Evolutionary conservation across 2,329 filamentous ascomycete genomes (phyloP), one percentile per base, ranked within the genome.

Genomic region (Coniella lustricola): DNA sequence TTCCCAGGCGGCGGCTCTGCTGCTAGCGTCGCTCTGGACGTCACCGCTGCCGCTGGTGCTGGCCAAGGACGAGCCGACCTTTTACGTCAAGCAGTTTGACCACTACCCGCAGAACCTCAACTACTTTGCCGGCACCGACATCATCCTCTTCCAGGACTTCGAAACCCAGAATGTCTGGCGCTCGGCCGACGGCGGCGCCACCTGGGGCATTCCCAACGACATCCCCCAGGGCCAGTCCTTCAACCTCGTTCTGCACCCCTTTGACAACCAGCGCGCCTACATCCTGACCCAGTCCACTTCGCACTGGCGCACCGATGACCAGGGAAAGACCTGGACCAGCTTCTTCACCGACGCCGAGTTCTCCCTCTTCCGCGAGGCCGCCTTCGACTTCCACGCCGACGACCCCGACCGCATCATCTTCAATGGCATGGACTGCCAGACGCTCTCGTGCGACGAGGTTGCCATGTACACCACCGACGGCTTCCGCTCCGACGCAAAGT

Each of bases 61-160:
- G 48, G 84, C 84, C 64, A 76, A 76, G 59, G 77, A 82, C 60
- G 72, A 74, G 42, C 90, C 90, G 20, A 74, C 74, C 48, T 75
- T 95, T 59, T 73, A 76, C 53, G 69, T 74, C 51, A 85, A 72
- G 46, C 67, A 76, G 40, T 87, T 96, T 68, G 72, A 85, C 38
- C 73, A 82, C 59, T 67, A 74, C 46, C 87, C 89, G 1, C 63
- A 69, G 46, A 82, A 82, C 62, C 71, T 96, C 56, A 85, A 86
- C 68, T 98, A 95, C 69, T 97, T 98, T 62, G 84, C 93, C 61
- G 87, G 91, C 64, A 90, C 87, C 56, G 84, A 95, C 64, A 79
- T 85, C 44, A 74, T 95, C 51, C 68, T 97, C 39, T 82, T 89
- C 62, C 82, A 85, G 59, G 86, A 95, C 63, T 61, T 71, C 43